phyloP scores from a whole-genome alignment of 2,329 filamentous ascomycete genomes.

The Penicillium sp. region DNA sequence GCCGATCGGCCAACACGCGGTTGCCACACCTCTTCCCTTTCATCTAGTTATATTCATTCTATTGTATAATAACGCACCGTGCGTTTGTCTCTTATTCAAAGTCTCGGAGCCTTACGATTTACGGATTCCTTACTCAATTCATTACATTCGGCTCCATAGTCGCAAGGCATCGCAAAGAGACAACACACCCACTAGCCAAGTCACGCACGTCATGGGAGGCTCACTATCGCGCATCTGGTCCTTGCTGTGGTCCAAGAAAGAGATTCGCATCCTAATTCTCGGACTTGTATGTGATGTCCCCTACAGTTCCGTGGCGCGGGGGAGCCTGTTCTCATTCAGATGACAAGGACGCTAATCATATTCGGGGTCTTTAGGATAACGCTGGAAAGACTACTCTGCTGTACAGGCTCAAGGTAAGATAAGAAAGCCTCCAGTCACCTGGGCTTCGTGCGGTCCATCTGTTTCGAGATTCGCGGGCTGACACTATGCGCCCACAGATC shows the following conservation, averaged over 20 bases:
- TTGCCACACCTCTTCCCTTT: constrained; percentile 19
- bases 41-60: neutral
- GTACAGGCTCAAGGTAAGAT: constrained; percentile 82
- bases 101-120: neutral
- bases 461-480: constrained; percentile 4
- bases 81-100: constrained; percentile 1
- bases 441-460: neutral
- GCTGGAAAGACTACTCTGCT: constrained; percentile 96
- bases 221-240: constrained; percentile 60
- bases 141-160: neutral
- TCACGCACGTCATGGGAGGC: constrained; percentile 49
- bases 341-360: constrained; percentile 10
- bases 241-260: constrained; percentile 88
- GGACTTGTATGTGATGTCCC: constrained; percentile 66
- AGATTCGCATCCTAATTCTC: constrained; percentile 92
- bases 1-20: constrained; percentile 20
- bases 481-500: constrained; percentile 57
- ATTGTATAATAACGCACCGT: constrained; percentile 4
- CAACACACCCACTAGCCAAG: constrained; percentile 1
- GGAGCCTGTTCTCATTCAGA: constrained; percentile 7
- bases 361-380: constrained; percentile 66
- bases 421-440: neutral
- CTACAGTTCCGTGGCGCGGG: constrained; percentile 9
- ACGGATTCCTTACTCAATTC: constrained; percentile 4
- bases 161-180: neutral